Base-by-base conservation (phyloP, 1,284 basidiomycete genomes). In the Leccinum pachyderme region DNA sequence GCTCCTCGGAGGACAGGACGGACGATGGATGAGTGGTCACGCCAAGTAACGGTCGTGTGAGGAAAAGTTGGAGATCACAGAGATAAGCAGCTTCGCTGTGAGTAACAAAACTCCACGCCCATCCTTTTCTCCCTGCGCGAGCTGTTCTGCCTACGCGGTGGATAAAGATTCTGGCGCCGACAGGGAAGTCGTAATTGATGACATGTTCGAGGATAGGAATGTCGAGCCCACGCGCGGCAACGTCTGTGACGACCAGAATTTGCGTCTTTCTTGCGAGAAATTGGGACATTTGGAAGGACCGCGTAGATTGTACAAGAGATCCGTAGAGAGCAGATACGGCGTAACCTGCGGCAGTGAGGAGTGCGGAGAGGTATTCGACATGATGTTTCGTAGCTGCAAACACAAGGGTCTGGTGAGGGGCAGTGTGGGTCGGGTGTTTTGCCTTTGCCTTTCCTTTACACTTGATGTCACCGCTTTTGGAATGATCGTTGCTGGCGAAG, bases 301-400 rank as follows among this genome's bases (percentile, higher is more conserved):
- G 91, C 2, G 95, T 95, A 1, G 84, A 76, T 72, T 99, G 97
- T 68, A 98, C 96, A 35, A 99, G 83, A 3, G 96, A 88, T 18
- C 96, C 96, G 69, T 99, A 99, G 59, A 99, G 96, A 64, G 95
- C 90, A 7, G 96, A 96, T n/a, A 94, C 89, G 1, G 91, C 79
- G 67, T 96, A 99, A n/a, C 94, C 94, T 13, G 91, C 88, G 1
- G 90, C 81, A 4, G 79, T 80, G 45, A 99, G 81, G 2, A 99
- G 77, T 24, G 83, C 83, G 3, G 86, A 81, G 37, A 99, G 81
- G 68, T 98, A 99, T 71, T 99, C 97, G 69, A 99, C 95, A 66
- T 99, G 97, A 68, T 99, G 97, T 73, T 99, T 99, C n/a, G 97
- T 99, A 5, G 97, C 94, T 8, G 88, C 87, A 65, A 99, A 99